Conservation (phyloP, 805 yeast genomes). For the Torulaspora franciscae region DNA sequence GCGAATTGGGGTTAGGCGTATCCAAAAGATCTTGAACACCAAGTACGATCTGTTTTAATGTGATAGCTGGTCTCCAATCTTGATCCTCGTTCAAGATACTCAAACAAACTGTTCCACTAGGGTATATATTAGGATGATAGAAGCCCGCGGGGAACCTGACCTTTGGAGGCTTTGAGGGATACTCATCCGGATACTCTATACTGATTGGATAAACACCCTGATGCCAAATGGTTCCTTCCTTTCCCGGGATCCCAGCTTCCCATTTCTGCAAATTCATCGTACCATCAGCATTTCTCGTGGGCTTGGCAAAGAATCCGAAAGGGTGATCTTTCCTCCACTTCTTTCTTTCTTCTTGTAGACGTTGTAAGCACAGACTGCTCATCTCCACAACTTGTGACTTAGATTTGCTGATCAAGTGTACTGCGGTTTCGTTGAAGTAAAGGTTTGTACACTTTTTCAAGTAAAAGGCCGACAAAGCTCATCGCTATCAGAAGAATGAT, state of each 20-base stretch:
- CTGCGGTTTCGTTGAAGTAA: no score
- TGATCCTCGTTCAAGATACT: slow-evolving; percentile 90
- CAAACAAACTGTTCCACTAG: slow-evolving; percentile 93
- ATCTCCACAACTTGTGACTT: slow-evolving; percentile 17
- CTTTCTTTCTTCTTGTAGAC: slow-evolving; percentile 93
- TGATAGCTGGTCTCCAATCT: slow-evolving; percentile 97
- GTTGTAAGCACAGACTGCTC: slow-evolving; percentile 63
- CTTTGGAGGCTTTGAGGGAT: slow-evolving; percentile 95
- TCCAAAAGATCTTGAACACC: slow-evolving; percentile 91
- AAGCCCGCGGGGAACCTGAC: slow-evolving; percentile 84
- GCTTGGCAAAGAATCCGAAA: slow-evolving; percentile 93
- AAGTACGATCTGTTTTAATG: slow-evolving; percentile 78
- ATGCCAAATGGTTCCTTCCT: slow-evolving; percentile 78
- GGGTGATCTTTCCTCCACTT: slow-evolving; percentile 99
- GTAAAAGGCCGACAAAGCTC: neutral
- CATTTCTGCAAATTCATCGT: slow-evolving; percentile 77
- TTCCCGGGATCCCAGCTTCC: slow-evolving; percentile 97
- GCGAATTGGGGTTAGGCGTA: slow-evolving; percentile 89
- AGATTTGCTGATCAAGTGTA: no score
- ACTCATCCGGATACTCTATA: slow-evolving; percentile 79
- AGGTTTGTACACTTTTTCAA: neutral
- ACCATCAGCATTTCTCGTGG: slow-evolving; percentile 75
- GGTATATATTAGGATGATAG: slow-evolving; percentile 96
- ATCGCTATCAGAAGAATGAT: neutral
- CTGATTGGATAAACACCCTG: slow-evolving; percentile 85